phyloP scores from a whole-genome alignment of 495 filamentous ascomycete species.

The Lophiotrema nucula region DNA sequence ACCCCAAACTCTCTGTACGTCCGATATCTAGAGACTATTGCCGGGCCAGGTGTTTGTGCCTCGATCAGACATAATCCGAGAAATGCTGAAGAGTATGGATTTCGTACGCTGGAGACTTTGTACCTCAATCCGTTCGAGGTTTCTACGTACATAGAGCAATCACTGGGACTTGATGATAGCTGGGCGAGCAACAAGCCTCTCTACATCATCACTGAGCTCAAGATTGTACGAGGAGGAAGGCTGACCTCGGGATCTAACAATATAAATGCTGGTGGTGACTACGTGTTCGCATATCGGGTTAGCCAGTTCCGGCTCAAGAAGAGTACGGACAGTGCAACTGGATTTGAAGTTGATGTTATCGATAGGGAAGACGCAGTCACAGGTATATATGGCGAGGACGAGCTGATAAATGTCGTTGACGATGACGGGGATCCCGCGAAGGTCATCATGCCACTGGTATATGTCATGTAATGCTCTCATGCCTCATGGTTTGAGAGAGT shows the following conservation, averaged over 20 bases:
- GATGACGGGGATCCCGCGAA: no score
- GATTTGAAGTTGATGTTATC: not conserved
- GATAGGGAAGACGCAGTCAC: not conserved
- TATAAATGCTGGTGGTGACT: slow-evolving; percentile 7
- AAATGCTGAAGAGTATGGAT: not conserved
- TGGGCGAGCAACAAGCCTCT: not conserved
- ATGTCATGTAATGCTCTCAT: no score
- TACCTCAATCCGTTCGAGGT: not conserved
- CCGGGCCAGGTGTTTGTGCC: not conserved
- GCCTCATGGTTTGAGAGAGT: no score
- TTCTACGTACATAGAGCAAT: not conserved
- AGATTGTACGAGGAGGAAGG: slow-evolving; percentile 8
- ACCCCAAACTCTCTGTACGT: not conserved
- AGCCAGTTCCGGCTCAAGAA: not conserved
- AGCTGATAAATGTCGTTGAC: not conserved
- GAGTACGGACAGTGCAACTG: not conserved
- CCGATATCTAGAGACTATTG: not conserved
- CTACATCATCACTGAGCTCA: slow-evolving; percentile 17
- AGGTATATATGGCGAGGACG: not conserved
- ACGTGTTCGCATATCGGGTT: slow-evolving; percentile 18
- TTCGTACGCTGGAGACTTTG: not conserved
- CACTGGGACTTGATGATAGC: not conserved
- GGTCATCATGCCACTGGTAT: no score
- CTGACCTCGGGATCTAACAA: not conserved
- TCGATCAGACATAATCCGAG: not conserved